Evolutionary conservation across 169 alveolate species (phyloP).

Genomic region (Theileria orientalis): DNA sequence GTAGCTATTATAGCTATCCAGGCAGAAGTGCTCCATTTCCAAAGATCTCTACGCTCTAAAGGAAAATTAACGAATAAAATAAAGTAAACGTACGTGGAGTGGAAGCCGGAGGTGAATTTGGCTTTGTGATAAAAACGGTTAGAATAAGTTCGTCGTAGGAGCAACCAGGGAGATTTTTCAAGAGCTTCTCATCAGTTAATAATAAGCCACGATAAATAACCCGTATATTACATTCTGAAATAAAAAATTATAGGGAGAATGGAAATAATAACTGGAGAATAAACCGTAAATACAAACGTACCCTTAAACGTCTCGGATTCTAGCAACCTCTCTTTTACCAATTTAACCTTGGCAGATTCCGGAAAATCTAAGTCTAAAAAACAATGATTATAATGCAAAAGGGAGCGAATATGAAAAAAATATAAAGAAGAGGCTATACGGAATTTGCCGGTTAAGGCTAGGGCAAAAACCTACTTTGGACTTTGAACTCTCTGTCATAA

Average conservation of each 20-base stretch:
- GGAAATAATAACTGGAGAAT: not conserved
- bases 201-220: conserved; percentile 67
- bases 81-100: conserved; percentile 3
- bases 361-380: conserved; percentile 10
- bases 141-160: conserved; percentile 39
- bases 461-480: conserved; percentile 21
- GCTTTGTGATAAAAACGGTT: conserved; percentile 60
- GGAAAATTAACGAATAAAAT: too few relatives aligned
- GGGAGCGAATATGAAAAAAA: not conserved
- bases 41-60: conserved; percentile 13
- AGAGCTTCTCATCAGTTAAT: conserved; percentile 49
- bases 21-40: conserved; percentile 57
- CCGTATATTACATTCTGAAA: conserved; percentile 63
- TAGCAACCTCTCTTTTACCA: conserved; percentile 27
- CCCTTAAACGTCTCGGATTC: conserved; percentile 29
- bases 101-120: conserved; percentile 4
- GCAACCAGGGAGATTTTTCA: conserved; percentile 52
- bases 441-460: not conserved
- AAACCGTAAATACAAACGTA: conserved; percentile 11
- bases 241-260: not conserved
- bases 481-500: conserved; percentile 38
- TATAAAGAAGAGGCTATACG: not conserved
- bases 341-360: not conserved
- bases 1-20: conserved; percentile 49
- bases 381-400: not conserved